Evolutionary conservation across 495 filamentous ascomycete species (phyloP).

Genomic region (Aspergillus hancockii): DNA sequence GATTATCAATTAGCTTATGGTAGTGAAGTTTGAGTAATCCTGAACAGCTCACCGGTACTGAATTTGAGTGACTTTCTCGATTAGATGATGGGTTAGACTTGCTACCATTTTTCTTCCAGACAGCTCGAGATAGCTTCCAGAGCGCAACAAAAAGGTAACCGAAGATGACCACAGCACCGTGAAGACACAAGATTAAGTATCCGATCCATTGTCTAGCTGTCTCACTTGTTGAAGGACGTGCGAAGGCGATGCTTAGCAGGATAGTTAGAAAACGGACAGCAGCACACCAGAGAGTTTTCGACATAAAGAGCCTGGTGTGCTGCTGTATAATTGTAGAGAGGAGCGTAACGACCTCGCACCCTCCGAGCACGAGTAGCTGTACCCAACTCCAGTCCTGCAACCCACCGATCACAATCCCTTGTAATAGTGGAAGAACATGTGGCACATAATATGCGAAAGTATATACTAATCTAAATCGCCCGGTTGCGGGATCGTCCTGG

Average conservation of each 20-base stretch:
- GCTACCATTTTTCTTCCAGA: neutral
- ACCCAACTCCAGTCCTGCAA: neutral
- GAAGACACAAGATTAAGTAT: conserved; percentile 2
- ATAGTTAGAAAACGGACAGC: neutral
- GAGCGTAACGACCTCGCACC: neutral
- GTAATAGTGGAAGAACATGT: conserved; percentile 1
- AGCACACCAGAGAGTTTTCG: neutral
- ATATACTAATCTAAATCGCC: neutral
- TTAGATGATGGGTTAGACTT: neutral
- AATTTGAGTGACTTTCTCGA: neutral
- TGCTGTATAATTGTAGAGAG: neutral
- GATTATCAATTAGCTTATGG: neutral
- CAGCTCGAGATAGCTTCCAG: neutral
- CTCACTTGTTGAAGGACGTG: neutral
- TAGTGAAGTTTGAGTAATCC: neutral
- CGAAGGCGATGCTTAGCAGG: neutral
- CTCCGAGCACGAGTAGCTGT: neutral
- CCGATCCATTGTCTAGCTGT: neutral
- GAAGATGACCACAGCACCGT: neutral
- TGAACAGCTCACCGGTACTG: neutral
- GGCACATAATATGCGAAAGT: neutral
- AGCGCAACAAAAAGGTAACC: neutral
- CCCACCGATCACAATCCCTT: conserved; percentile 7
- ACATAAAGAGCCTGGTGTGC: neutral
- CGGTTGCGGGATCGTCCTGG: neutral